A percentile compares a stretch with the other conserved stretches of the same genome.
Evolutionary conservation across 768 basidiomycete genomes (phyloP).

Genomic region (Jaapia argillacea): DNA sequence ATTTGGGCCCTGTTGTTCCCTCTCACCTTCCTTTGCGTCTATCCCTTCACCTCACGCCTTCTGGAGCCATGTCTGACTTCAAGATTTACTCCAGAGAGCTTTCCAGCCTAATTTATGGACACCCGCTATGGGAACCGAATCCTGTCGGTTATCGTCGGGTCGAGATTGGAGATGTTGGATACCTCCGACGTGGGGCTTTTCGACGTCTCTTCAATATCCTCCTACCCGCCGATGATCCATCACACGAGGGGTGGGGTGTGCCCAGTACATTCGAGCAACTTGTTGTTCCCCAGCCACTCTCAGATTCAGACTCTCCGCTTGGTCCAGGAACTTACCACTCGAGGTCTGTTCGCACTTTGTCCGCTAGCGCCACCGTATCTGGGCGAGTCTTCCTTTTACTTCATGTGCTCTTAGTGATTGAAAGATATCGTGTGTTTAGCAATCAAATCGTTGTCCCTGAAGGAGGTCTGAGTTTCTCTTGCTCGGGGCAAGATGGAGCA

Average conservation of each 20-base stretch:
- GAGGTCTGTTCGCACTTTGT: neutral
- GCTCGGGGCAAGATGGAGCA: neutral
- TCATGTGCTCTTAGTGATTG: neutral
- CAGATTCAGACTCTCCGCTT: neutral
- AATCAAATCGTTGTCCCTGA: neutral
- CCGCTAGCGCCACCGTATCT: neutral
- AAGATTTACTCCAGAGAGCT: no score
- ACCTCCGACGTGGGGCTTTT: neutral
- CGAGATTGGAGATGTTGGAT: neutral
- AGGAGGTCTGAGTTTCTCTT: neutral
- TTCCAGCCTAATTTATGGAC: no score
- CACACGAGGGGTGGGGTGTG: neutral
- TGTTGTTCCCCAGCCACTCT: neutral
- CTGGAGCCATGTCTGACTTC: no score
- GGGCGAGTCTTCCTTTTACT: neutral
- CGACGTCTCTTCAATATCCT: neutral
- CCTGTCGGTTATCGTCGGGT: neutral
- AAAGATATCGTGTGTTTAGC: neutral
- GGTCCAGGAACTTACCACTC: neutral
- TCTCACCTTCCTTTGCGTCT: no score
- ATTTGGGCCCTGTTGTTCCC: no score
- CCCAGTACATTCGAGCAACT: neutral
- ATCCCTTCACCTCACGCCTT: no score
- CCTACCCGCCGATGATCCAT: neutral
- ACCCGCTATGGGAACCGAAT: no score